phyloP scores from a whole-genome alignment of 768 basidiomycete species.

The Lyophyllum semitale region DNA sequence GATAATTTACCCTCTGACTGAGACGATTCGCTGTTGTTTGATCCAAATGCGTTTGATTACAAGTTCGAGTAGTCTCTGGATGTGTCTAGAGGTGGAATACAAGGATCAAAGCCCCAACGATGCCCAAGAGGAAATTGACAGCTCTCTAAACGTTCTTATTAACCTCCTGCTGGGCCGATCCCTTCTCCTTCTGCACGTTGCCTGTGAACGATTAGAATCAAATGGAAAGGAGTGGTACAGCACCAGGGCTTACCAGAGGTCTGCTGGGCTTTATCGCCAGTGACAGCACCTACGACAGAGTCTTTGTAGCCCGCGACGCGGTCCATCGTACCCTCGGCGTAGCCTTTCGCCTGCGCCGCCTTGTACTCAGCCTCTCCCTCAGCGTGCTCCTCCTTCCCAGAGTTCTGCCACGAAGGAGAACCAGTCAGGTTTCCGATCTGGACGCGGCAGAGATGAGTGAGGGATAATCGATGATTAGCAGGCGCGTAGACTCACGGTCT shows the following conservation, averaged over 20 bases:
- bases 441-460: neutral
- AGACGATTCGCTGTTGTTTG: too few species aligned
- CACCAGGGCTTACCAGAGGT: conserved; percentile 32
- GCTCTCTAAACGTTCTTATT: conserved; percentile 14
- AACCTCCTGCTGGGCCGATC: conserved; percentile 22
- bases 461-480: neutral
- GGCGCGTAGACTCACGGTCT: conserved; percentile 9
- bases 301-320: conserved; percentile 50
- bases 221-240: neutral
- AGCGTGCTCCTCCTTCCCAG: conserved; percentile 55
- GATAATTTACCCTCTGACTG: too few species aligned
- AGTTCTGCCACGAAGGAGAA: conserved; percentile 41
- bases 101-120: neutral
- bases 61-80: too few species aligned
- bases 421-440: conserved; percentile 51
- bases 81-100: neutral
- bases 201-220: conserved; percentile 27
- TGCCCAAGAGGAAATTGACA: neutral
- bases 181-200: conserved; percentile 38
- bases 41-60: too few species aligned
- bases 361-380: conserved; percentile 52
- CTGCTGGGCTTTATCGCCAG: conserved; percentile 50
- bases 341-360: conserved; percentile 50
- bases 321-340: conserved; percentile 49
- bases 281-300: conserved; percentile 50